These are phyloP conservation scores for Chenopodium suecicum DNA, from an alignment of 148 eudicot genomes.

Conservation along the genomic window DNA sequence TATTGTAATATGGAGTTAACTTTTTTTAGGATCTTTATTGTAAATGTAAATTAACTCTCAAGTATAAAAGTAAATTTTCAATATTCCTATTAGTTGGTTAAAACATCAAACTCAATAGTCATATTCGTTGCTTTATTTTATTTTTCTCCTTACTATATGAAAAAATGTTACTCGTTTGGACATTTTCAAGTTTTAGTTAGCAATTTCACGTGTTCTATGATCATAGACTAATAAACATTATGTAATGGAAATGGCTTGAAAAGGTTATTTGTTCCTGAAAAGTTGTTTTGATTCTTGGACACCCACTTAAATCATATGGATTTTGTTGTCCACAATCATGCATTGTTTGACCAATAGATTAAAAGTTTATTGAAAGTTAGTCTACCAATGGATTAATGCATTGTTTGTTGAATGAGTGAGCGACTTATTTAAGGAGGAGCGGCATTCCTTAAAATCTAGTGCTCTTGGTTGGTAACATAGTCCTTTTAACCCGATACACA, in stretches of 20 bases:
- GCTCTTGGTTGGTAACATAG: not conserved
- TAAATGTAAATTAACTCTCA: too few relatives aligned
- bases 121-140: too few relatives aligned
- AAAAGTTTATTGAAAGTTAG: not conserved
- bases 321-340: conserved; percentile 5
- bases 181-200: not conserved
- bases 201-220: not conserved
- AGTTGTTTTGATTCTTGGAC: not conserved
- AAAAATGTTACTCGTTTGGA: not conserved
- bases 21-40: too few relatives aligned
- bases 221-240: not conserved
- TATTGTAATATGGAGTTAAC: too few relatives aligned
- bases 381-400: too few relatives aligned
- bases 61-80: too few relatives aligned
- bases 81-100: too few relatives aligned
- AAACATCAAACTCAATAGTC: too few relatives aligned
- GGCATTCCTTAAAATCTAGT: not conserved
- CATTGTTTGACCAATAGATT: not conserved
- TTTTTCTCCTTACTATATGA: too few relatives aligned
- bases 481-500: not conserved
- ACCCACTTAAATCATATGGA: not conserved
- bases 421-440: too few relatives aligned
- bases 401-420: too few relatives aligned
- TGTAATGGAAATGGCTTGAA: not conserved
- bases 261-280: not conserved